Conservation (phyloP, 495 filamentous ascomycete species). For the Bacidia rubella region DNA sequence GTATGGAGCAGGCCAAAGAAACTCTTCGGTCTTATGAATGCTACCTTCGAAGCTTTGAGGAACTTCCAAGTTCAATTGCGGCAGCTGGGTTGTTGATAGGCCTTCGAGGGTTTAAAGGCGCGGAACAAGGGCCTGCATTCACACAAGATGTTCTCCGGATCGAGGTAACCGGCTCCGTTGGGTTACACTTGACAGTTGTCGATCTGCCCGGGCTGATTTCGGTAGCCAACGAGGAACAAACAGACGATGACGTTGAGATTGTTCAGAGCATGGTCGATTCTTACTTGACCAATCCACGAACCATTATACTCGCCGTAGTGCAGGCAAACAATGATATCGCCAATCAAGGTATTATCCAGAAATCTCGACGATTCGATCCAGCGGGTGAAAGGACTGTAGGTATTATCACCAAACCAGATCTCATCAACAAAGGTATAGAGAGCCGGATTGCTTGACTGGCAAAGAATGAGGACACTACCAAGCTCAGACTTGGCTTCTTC, state of each 20-base stretch:
- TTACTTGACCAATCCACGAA: constrained; percentile 45
- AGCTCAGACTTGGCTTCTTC: background rate
- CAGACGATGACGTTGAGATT: constrained; percentile 29
- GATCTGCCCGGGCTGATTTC: constrained; percentile 52
- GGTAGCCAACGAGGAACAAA: constrained; percentile 29
- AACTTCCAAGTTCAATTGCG: constrained; percentile 31
- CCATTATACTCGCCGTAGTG: constrained; percentile 52
- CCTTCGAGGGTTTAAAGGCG: background rate
- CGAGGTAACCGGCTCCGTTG: constrained; percentile 43
- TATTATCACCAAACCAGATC: constrained; percentile 36
- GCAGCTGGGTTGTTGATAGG: constrained; percentile 5
- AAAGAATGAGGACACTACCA: background rate
- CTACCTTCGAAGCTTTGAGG: constrained; percentile 12
- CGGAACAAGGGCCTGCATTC: constrained; percentile 25
- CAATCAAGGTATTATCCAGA: constrained; percentile 35
- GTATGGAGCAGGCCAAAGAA: background rate
- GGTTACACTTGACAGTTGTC: constrained; percentile 51
- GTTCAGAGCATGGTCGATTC: constrained; percentile 37
- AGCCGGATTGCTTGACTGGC: background rate
- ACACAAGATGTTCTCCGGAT: constrained; percentile 50
- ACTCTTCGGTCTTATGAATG: background rate
- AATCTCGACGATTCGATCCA: constrained; percentile 30
- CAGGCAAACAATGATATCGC: constrained; percentile 36
- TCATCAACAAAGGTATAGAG: background rate
- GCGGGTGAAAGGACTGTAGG: constrained; percentile 36